These are phyloP conservation scores for Didymella keratinophila DNA, from an alignment of 2,329 filamentous ascomycete species.

Conservation along the genomic window DNA sequence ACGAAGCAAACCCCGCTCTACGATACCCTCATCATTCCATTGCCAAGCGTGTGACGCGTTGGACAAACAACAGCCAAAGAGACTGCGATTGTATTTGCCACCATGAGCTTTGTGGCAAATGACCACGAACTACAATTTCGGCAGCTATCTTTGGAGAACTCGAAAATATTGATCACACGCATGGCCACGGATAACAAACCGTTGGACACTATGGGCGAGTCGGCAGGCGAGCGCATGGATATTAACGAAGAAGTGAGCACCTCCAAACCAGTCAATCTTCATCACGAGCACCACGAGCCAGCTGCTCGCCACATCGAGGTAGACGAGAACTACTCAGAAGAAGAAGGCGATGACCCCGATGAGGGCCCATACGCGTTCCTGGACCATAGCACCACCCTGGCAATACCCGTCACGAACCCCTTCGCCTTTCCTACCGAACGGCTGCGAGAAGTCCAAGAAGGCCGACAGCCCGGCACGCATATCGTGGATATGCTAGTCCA, in stretches of 20 bases:
- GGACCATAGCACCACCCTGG: not conserved
- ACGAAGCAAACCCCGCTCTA: not conserved
- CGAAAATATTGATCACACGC: not conserved
- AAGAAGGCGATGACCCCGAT: not conserved
- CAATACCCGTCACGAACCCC: constrained; percentile 22
- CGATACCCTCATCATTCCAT: not conserved
- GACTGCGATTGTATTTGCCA: not conserved
- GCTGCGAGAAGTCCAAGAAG: constrained; percentile 26
- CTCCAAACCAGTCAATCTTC: not conserved
- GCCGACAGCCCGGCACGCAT: constrained; percentile 20
- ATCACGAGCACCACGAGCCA: not conserved
- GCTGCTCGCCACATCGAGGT: not conserved
- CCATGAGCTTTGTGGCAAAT: constrained; percentile 8
- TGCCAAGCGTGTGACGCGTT: not conserved
- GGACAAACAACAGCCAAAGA: not conserved
- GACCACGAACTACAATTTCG: not conserved
- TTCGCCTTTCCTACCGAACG: constrained; percentile 21
- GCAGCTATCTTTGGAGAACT: not conserved
- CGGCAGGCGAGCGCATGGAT: not conserved
- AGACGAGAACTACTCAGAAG: not conserved
- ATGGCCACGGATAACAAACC: not conserved
- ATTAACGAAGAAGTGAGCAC: not conserved
- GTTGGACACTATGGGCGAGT: not conserved
- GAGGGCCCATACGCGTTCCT: not conserved
- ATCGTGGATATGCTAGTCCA: constrained; percentile 22